Conservation (phyloP, 2,329 filamentous ascomycete species). For the Colletotrichum sp. region DNA sequence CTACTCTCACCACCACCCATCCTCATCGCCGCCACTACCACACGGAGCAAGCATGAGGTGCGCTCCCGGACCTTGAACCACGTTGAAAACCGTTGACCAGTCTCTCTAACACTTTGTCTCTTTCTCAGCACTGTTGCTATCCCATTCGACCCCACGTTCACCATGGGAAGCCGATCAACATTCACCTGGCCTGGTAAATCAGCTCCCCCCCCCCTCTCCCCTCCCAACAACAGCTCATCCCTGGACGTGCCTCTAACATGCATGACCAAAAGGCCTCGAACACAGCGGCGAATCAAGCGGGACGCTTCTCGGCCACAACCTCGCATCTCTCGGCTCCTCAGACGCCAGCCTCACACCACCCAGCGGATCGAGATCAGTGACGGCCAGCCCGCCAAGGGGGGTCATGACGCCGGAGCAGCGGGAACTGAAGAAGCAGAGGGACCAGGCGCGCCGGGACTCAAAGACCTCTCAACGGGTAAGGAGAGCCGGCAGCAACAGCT, state of each 20-base stretch:
- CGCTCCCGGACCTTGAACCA: slow-evolving; percentile 19
- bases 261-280: slow-evolving; percentile 31
- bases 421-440: slow-evolving; percentile 65
- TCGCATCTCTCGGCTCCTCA: slow-evolving; percentile 52
- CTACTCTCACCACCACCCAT: slow-evolving; percentile 24
- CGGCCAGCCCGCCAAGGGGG: slow-evolving; percentile 61
- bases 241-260: background rate
- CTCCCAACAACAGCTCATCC: background rate
- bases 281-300: slow-evolving; percentile 20
- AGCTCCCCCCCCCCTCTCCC: background rate
- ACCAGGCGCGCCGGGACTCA: slow-evolving; percentile 62
- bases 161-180: slow-evolving; percentile 55
- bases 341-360: slow-evolving; percentile 59
- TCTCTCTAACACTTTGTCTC: slow-evolving; percentile 6
- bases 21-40: slow-evolving; percentile 22
- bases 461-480: slow-evolving; percentile 58
- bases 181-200: slow-evolving; percentile 56
- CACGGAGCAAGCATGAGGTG: slow-evolving; percentile 42
- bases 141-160: slow-evolving; percentile 56
- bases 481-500: slow-evolving; percentile 52
- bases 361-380: slow-evolving; percentile 55
- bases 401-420: slow-evolving; percentile 64
- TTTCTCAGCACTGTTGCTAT: slow-evolving; percentile 50
- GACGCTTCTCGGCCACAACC: slow-evolving; percentile 46
- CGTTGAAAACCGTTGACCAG: slow-evolving; percentile 16